Evolutionary conservation across 2,329 filamentous ascomycete genomes (phyloP).

Genomic region (Ophiostoma ips): DNA sequence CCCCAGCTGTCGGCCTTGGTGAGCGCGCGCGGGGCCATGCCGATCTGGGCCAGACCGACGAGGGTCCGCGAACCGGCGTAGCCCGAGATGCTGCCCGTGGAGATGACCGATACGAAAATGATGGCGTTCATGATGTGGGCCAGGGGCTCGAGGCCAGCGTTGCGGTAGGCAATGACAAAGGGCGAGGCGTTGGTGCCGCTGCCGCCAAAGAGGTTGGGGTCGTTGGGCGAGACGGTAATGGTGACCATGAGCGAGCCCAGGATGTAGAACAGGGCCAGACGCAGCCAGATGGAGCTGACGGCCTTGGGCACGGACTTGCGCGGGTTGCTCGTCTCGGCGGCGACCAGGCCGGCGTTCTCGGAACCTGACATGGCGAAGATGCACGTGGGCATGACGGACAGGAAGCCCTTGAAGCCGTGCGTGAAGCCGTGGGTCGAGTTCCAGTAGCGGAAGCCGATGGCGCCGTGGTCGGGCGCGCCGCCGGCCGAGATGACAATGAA

Average conservation of each 20-base stretch:
- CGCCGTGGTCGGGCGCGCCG: slow-evolving; percentile 13
- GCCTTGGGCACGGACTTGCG: slow-evolving; percentile 63
- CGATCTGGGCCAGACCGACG: slow-evolving; percentile 8
- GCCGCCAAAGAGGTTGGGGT: slow-evolving; percentile 30
- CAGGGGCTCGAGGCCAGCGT: slow-evolving; percentile 36
- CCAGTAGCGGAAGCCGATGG: slow-evolving; percentile 10
- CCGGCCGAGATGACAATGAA: slow-evolving; percentile 36
- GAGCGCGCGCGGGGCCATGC: slow-evolving; percentile 3
- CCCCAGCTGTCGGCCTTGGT: slow-evolving; percentile 3
- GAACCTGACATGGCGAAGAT: slow-evolving; percentile 48
- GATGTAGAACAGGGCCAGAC: slow-evolving; percentile 29
- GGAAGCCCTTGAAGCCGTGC: slow-evolving; percentile 50
- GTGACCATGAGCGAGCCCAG: slow-evolving; percentile 37
- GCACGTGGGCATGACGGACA: slow-evolving; percentile 18
- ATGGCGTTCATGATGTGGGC: slow-evolving; percentile 44
- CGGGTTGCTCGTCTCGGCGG: slow-evolving; percentile 57
- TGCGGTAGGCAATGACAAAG: slow-evolving; percentile 42
- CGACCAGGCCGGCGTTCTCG: slow-evolving; percentile 57
- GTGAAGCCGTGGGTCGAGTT: slow-evolving; percentile 7
- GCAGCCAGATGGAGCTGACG: slow-evolving; percentile 54
- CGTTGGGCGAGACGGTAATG: slow-evolving; percentile 32
- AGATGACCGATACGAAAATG: slow-evolving; percentile 38
- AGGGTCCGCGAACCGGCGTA: slow-evolving; percentile 5
- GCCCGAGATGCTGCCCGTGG: slow-evolving; percentile 1
- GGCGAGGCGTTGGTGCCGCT: slow-evolving; percentile 34